Base-by-base conservation (phyloP, 371 early-diverging fungal genomes). In the Batkoa obscura region DNA sequence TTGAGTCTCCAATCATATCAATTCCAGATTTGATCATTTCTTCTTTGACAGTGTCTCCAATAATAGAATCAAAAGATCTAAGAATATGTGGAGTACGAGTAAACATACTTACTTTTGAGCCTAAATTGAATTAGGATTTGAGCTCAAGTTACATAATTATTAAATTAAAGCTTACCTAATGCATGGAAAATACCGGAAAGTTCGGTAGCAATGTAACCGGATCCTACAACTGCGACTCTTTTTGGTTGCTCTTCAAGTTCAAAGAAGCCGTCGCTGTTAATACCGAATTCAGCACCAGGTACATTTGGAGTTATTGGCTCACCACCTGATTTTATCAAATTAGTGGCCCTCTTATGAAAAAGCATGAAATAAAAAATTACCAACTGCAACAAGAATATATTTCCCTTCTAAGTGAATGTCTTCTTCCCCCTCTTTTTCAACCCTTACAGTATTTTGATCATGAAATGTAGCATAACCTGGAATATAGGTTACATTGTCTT, bases 211-310 rank as follows among this genome's bases (percentile, higher is more conserved):
- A 99, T 98, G 35, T 56, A 76, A 1, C 89, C 89, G 6, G 86
- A 77, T 47, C 85, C 91, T 35, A 89, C 76, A 31, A 90, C 88
- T 15, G 88, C 82, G 10, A 94, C 91, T 59, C 84, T 80, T 69
- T 89, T 85, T 50, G 99, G 99, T 66, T 89, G 80, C 33, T 78
- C 57, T 60, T 85, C 82, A 49, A 99, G 74, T 46, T 88, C 87
- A 68, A 98, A 99, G 72, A 99, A 99, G 13, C 89, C 91, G 69
- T 99, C 98, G 58, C 86, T 85, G 59, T 79, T 83, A 58, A 93
- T 88, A 43, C 91, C 88, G 50, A 73, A 72, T 66, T 94, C 85
- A 13, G 86, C 83, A 39, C 94, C 97, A 34, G 86, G 83, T 43
- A 84, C 70, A 58, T 73, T 58, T 17, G 88, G 89, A 58, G 82